Evolutionary conservation across 2,329 filamentous ascomycete genomes (phyloP).

Genomic region (Trichoderma sp.): DNA sequence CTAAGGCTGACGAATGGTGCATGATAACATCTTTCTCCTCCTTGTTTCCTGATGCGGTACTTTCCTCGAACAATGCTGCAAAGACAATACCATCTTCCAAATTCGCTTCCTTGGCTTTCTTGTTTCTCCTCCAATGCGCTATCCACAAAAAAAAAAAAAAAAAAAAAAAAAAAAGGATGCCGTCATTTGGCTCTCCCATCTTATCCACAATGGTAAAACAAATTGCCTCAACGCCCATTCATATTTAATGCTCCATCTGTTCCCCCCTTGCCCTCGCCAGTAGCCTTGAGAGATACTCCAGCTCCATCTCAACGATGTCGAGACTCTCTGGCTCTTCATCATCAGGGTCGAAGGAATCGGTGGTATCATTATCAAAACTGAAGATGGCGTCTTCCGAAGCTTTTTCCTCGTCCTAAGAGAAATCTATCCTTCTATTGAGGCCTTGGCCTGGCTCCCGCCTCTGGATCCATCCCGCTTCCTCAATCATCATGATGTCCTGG

Average conservation of each 20-base stretch:
- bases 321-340: conserved; percentile 30
- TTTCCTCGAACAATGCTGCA: conserved; percentile 9
- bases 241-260: not conserved
- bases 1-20: conserved; percentile 24
- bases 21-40: not conserved
- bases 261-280: conserved; percentile 23
- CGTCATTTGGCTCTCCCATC: not conserved
- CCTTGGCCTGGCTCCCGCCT: not conserved
- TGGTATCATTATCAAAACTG: conserved; percentile 12
- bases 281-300: conserved; percentile 28
- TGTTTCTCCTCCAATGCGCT: conserved; percentile 14
- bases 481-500: conserved; percentile 10
- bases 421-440: conserved; percentile 9
- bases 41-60: conserved; percentile 21
- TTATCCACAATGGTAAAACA: conserved; percentile 12
- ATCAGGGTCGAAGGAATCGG: not conserved
- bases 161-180: not conserved
- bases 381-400: conserved; percentile 1
- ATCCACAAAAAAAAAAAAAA: conserved; percentile 7
- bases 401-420: conserved; percentile 8
- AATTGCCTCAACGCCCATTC: conserved; percentile 2
- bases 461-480: not conserved
- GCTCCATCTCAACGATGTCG: conserved; percentile 29
- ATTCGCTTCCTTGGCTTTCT: conserved; percentile 7
- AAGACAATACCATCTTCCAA: conserved; percentile 9